Evolutionary conservation across 176 grass and related monocot species (phyloP).

Genomic region (Phoenix dactylifera): DNA sequence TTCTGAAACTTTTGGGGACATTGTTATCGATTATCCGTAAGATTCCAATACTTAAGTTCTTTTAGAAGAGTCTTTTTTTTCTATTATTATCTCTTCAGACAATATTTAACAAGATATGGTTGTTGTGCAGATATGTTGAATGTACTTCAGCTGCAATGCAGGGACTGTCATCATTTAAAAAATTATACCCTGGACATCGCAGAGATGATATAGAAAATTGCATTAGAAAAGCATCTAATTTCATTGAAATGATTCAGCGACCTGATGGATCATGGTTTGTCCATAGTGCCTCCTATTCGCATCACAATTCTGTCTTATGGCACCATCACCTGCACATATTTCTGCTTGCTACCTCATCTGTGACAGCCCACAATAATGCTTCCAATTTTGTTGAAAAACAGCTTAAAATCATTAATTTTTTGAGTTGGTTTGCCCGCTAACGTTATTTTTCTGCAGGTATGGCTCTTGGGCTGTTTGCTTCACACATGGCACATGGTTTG

Average conservation of each 20-base stretch:
- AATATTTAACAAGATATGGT: conserved; percentile 22
- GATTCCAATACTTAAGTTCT: conserved; percentile 21
- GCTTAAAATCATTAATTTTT: neutral
- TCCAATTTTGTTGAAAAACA: too few species aligned
- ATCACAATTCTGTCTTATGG: neutral
- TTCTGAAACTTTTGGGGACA: conserved; percentile 88
- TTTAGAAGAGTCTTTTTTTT: conserved; percentile 4
- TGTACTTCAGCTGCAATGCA: conserved; percentile 94
- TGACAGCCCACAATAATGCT: too few species aligned
- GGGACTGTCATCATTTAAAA: conserved; percentile 76
- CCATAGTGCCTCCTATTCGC: neutral
- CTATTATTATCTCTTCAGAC: conserved; percentile 2
- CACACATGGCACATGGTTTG: conserved; percentile 89
- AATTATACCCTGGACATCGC: conserved; percentile 71
- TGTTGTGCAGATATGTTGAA: conserved; percentile 72
- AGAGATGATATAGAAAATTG: conserved; percentile 60
- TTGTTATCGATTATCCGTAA: conserved; percentile 99
- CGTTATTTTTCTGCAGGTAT: conserved; percentile 48
- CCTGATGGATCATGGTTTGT: conserved; percentile 84
- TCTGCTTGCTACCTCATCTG: too few species aligned
- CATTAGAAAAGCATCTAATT: conserved; percentile 58
- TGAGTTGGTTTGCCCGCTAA: neutral
- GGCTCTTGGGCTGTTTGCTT: conserved; percentile 97
- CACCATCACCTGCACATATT: too few species aligned
- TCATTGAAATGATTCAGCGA: conserved; percentile 62